A percentile compares a stretch with the other conserved stretches of the same genome.
Conservation (phyloP, 257 asterid genomes). For the Solanum sejunctum region DNA sequence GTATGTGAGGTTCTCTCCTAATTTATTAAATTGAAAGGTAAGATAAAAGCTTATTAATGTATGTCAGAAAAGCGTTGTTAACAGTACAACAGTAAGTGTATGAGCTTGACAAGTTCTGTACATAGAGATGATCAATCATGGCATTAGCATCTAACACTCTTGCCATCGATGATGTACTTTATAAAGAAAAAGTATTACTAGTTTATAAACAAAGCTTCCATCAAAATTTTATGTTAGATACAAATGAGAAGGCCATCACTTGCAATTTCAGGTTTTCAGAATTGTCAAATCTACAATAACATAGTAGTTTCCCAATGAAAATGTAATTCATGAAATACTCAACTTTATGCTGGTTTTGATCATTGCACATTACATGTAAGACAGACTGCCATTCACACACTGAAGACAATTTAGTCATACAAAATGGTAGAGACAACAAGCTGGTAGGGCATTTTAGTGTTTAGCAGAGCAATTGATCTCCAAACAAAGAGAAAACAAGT, state of each 20-base stretch:
- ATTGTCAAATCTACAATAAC: background rate
- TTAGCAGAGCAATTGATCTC: conserved; percentile 4
- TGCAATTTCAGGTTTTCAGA: background rate
- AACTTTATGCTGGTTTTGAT: background rate
- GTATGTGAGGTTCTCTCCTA: background rate
- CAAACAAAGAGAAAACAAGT: conserved; percentile 1
- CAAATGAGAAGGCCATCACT: background rate
- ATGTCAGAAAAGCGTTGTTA: background rate
- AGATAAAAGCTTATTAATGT: background rate
- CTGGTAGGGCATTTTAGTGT: background rate
- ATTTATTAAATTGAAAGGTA: background rate
- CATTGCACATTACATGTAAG: background rate
- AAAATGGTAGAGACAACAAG: conserved; percentile 1
- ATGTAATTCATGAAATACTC: background rate
- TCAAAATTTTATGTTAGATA: background rate
- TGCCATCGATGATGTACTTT: background rate
- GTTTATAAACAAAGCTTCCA: background rate
- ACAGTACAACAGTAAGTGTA: background rate
- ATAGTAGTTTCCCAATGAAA: background rate
- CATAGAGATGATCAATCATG: background rate
- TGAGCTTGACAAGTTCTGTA: background rate
- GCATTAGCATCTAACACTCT: background rate
- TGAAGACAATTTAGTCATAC: background rate
- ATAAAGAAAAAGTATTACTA: background rate
- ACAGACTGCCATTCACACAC: background rate